Base-by-base conservation (phyloP, 352 stramenopile species). In the Pythium brachiatum region DNA sequence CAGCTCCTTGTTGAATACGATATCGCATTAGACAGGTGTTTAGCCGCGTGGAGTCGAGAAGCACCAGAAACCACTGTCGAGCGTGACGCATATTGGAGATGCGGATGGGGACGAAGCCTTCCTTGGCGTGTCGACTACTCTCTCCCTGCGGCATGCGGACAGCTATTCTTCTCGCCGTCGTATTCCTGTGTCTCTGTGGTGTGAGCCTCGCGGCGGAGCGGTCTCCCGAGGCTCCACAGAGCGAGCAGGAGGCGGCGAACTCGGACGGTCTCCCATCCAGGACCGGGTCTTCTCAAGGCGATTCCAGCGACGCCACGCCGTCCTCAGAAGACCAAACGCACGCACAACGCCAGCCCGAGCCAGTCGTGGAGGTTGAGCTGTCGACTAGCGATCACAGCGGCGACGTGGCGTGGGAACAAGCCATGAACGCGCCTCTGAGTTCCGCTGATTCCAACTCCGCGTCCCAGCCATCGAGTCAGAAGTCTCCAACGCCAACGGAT, bases 401-500 rank as follows among this genome's bases (percentile, higher is more conserved):
- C 39, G 51, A 60, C 21, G 18, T 66, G 26, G 41, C 21, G 26
- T 59, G 59, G 59, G 38, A 53, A 12, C 52, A 39, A 11, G 23
- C 27, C 32, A 48, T 46, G 41, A 23, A 15, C n/a, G 32, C 41
- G 15, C 11, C 16, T 47, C 20, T 26, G 6, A 47, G 16, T 21
- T 39, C 16, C 6, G 23, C 26, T 16, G 48, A 47, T 13, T 47
- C 39, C 18, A 12, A 25, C 5, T 25, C 39, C 18, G n/a, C n/a
- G 39, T 25, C 39, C 11, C 57, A 36, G 25, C 34, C 41, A 15
- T 13, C 41, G 43, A 26, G 1, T 5, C 21, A 26, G 20, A 57
- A 51, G 53, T 25, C 46, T 13, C 61, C 62, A 55, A 64, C 55
- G 39, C 21, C 34, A 2, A 55, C 39, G 6, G 62, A 69, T 38